Base-by-base conservation (phyloP, 2,329 filamentous ascomycete genomes). In the Rhinocladiella mackenziei region DNA sequence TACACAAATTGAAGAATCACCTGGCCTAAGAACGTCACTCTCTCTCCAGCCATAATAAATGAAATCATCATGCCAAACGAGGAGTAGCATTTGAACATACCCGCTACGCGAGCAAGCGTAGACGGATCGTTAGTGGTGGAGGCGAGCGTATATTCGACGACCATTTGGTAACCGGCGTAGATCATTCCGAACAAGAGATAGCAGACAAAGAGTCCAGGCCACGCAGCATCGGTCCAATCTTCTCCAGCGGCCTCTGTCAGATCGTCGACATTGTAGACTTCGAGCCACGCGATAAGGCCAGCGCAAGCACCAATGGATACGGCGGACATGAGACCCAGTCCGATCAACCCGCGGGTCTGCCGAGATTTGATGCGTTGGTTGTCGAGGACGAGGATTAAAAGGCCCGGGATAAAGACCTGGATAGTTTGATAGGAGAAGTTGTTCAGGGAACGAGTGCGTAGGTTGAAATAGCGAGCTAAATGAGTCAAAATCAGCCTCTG, bases 341-440 rank as follows among this genome's bases (percentile, higher is more conserved):
- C 50, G 6, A 50, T 25, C 9, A 51, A 7, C 0, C 35, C 48
- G 13, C 48, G 28, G 9, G 14, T 40, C 8, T 34, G 29, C 4
- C 47, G 42, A 3, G 29, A 9, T 11, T 45, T 48, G 29, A 47
- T 38, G 26, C 56, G 44, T 9, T 52, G 32, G 32, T 38, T 58
- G 34, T 65, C 62, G 3, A 59, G 56, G 3, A 62, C n/a, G 32
- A 55, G 61, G 0, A 58, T 56, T 4, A 50, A 17, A 2, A 17
- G 2, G 3, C 45, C 5, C 1, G 39, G 13, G 9, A 20, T 15
- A 11, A 37, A 43, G 14, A 53, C 32, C 43, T 28, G 18, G 34
- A 53, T 45, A 23, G 46, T 30, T 7, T 53, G n/a, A 37, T 38
- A 47, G 9, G 47, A 11, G 6, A 55, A 11, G 32, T 45, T 53